Conservation (phyloP, 495 filamentous ascomycete species). For the Neurospora sp. region DNA sequence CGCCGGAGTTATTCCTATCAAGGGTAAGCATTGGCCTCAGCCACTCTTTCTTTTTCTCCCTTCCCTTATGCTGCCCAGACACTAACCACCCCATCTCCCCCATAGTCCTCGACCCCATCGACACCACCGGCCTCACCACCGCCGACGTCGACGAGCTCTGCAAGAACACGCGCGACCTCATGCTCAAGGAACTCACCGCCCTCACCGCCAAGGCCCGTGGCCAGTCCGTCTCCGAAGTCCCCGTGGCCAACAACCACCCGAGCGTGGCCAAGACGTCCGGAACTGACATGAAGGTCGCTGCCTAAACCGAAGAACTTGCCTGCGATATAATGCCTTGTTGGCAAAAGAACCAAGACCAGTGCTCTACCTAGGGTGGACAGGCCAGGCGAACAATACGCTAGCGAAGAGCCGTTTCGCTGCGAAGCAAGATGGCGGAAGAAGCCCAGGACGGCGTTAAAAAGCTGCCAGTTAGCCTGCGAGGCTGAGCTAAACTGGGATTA, state of each 20-base stretch:
- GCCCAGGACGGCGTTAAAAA: background rate
- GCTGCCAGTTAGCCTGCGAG: background rate
- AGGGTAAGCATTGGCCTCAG: slow-evolving; percentile 42
- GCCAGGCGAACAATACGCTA: background rate
- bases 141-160: slow-evolving; percentile 76
- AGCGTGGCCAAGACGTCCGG: slow-evolving; percentile 16
- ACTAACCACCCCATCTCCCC: slow-evolving; percentile 4
- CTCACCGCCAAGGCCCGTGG: slow-evolving; percentile 42
- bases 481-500: background rate
- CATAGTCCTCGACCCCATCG: slow-evolving; percentile 73
- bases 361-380: background rate
- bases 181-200: slow-evolving; percentile 63
- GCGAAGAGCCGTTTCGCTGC: background rate
- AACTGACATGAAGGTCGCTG: slow-evolving; percentile 12
- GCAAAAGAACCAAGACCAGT: no score
- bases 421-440: background rate
- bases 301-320: slow-evolving; percentile 1
- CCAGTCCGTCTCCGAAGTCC: background rate
- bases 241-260: background rate
- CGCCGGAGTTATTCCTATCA: slow-evolving; percentile 66
- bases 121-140: slow-evolving; percentile 63
- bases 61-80: background rate
- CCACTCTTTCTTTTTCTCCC: background rate
- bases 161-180: slow-evolving; percentile 58
- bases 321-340: no score